Evolutionary conservation across 2,329 filamentous ascomycete species (phyloP), one percentile per base, ranked within the genome.

Genomic region (Stromatinia cepivora): DNA sequence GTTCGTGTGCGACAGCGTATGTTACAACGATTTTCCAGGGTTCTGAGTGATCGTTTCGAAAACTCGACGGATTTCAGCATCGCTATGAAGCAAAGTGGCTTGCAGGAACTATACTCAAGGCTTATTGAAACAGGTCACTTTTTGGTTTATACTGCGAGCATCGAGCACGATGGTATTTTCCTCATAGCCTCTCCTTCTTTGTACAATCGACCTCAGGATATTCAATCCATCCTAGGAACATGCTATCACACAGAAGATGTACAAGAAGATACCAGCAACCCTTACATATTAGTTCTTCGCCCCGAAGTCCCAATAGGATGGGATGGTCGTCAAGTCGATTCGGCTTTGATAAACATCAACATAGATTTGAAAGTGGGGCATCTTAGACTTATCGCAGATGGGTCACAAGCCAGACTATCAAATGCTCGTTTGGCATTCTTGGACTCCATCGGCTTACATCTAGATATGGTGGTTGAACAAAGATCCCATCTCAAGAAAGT

Each of bases 1-100:
- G 96, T 98, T 31, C 93, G 95, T 76, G 94, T 98, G 69, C 89
- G 95, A 31, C 95, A 99, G 80, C 88, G 95, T 80, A 98, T 98
- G 87, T 85, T 99, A 72, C 97, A 98, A 78, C 92, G 95, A 71
- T 98, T 98, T 80, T 95, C 92, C 25, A 88, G 93, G 73, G 92
- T 97, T 78, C 81, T 99, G 67, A 94, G 92, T 75, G 92, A 97
- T 77, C 89, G 94, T 70, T 99, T 99, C 77, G 95, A 99, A 79
- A 98, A 99, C 77, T 92, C 92, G 7, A 97, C 93, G 13, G 95
- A 99, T 79, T 97, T 95, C 80, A 97, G 92, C 79, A 91, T 98
- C 77, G 89, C 91, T 48, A 86, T 93, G 67, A 82, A 86, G 57
- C 84, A 86, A 11, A 88, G 92, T 45, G 86, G 87, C 71, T 84